Evolutionary conservation across 129 eudicot species (phyloP).

Genomic region (Centrapalus pauciflorus): DNA sequence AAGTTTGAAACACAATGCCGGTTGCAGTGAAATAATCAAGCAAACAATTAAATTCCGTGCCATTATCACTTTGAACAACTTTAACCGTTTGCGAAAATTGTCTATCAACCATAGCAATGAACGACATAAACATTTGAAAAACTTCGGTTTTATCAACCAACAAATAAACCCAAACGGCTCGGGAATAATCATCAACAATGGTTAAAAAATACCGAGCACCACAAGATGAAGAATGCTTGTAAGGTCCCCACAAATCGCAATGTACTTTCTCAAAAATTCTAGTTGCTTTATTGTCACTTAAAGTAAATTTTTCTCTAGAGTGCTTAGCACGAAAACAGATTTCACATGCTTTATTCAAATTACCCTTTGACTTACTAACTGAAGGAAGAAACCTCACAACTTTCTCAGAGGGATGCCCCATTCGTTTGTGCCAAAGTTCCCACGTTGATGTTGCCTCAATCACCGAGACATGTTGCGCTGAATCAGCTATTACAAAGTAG

Average conservation of each 20-base stretch:
- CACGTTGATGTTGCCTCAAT: not conserved
- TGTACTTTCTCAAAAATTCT: conserved; percentile 16
- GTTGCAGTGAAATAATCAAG: not conserved
- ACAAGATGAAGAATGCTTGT: not conserved
- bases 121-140: not conserved
- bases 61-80: not conserved
- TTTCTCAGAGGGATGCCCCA: conserved; percentile 14
- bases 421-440: conserved; percentile 15
- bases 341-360: conserved; percentile 11
- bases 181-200: conserved; percentile 15
- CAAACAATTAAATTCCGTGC: not conserved
- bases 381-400: conserved; percentile 13
- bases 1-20: conserved; percentile 19
- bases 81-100: conserved; percentile 5
- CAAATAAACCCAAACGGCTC: conserved; percentile 24
- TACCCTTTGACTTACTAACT: not conserved
- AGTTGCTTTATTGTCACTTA: not conserved
- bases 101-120: conserved; percentile 13
- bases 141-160: conserved; percentile 12
- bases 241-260: conserved; percentile 32
- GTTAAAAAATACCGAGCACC: conserved; percentile 14
- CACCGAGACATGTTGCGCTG: not conserved
- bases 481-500: not conserved
- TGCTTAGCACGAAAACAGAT: conserved; percentile 15
- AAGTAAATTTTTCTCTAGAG: not conserved